These are phyloP conservation scores for Vitis cinerea DNA, from an alignment of 164 flowering plant genomes.

Conservation along the genomic window DNA sequence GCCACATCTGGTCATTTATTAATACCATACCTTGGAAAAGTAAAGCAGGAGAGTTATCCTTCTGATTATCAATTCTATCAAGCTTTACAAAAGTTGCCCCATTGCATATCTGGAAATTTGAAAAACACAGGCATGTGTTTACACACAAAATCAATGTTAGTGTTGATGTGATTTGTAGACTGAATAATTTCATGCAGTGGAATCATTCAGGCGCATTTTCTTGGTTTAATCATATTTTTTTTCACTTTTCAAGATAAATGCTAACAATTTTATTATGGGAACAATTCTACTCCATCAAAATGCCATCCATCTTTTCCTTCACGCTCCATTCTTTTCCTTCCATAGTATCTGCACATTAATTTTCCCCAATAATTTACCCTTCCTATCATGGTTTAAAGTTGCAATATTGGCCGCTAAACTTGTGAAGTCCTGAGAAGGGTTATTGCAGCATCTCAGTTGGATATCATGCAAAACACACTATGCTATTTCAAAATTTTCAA, in stretches of 20 bases:
- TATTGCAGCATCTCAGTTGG: too few species aligned
- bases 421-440: too few species aligned
- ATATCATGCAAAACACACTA: too few species aligned
- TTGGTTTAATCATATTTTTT: not conserved
- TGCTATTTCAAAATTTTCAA: too few species aligned
- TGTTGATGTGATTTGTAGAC: not conserved
- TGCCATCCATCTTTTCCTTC: not conserved
- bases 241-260: not conserved
- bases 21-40: slow-evolving; percentile 68
- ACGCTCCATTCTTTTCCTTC: not conserved
- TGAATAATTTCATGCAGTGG: not conserved
- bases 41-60: slow-evolving; percentile 75
- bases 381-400: too few species aligned
- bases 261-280: too few species aligned
- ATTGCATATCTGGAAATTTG: slow-evolving; percentile 47
- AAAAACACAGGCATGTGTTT: not conserved
- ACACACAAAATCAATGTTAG: not conserved
- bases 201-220: not conserved
- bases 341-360: not conserved
- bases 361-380: not conserved
- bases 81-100: slow-evolving; percentile 92
- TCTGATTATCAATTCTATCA: slow-evolving; percentile 60
- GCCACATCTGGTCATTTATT: not conserved
- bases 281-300: too few species aligned
- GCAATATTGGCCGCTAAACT: too few species aligned